phyloP scores from a whole-genome alignment of 768 basidiomycete species.

The Pleurotus salmoneostramineus region DNA sequence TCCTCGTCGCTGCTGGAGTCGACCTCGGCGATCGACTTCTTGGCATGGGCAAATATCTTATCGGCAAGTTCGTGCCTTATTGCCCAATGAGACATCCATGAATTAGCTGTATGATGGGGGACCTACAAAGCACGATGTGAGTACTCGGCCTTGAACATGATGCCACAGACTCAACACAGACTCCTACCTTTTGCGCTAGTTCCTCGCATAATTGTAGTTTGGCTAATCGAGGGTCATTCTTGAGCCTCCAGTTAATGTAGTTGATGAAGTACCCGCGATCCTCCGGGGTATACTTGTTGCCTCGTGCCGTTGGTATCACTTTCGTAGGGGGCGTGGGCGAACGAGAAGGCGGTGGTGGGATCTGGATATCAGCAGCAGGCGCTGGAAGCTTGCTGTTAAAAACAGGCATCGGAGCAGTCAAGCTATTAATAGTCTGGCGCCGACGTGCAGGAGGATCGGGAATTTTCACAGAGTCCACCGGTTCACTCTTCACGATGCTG shows the following conservation, averaged over 20 bases:
- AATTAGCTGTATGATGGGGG: constrained; percentile 60
- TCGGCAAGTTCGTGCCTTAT: constrained; percentile 63
- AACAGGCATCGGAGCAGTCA: constrained; percentile 48
- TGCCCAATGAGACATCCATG: constrained; percentile 70
- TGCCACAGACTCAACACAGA: constrained; percentile 7
- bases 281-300: constrained; percentile 63
- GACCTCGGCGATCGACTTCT: constrained; percentile 12
- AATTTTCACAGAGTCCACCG: constrained; percentile 19
- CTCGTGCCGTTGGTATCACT: constrained; percentile 40
- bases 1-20: constrained; percentile 24
- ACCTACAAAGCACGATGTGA: constrained; percentile 33
- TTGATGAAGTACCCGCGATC: constrained; percentile 66
- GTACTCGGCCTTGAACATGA: neutral
- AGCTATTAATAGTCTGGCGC: constrained; percentile 56
- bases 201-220: constrained; percentile 50
- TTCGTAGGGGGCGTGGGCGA: constrained; percentile 64
- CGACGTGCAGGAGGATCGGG: constrained; percentile 18
- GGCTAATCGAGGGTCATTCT: constrained; percentile 46
- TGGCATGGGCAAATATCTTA: constrained; percentile 50
- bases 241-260: constrained; percentile 60
- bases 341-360: constrained; percentile 62
- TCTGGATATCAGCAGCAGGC: constrained; percentile 55
- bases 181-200: constrained; percentile 52
- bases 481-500: constrained; percentile 18
- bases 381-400: constrained; percentile 46